A percentile compares a stretch with the other conserved stretches of the same genome.
Evolutionary conservation across 202 grass and related monocot species (phyloP).

Genomic region (Setaria viridis): DNA sequence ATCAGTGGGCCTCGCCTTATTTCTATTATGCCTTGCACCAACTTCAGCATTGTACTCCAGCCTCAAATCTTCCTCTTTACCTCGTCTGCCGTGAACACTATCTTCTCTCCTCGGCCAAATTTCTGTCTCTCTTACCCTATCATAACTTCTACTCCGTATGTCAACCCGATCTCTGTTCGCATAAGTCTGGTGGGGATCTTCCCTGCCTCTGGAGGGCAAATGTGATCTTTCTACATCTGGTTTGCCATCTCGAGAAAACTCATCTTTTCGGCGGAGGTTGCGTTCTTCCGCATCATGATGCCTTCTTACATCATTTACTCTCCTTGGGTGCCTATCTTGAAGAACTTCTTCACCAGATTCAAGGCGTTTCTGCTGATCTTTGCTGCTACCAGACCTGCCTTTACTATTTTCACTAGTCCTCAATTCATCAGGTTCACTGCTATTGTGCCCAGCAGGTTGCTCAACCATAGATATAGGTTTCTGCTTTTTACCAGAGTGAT

Average conservation of each 20-base stretch:
- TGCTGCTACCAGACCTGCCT: slow-evolving; percentile 77
- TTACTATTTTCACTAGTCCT: slow-evolving; percentile 71
- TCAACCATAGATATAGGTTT: slow-evolving; percentile 69
- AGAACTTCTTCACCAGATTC: slow-evolving; percentile 77
- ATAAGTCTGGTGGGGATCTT: slow-evolving; percentile 65
- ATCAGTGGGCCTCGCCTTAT: slow-evolving; percentile 65
- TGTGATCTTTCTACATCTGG: slow-evolving; percentile 54
- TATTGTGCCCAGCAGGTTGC: slow-evolving; percentile 50
- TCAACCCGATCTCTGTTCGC: slow-evolving; percentile 62
- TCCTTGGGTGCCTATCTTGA: slow-evolving; percentile 59
- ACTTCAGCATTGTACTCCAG: slow-evolving; percentile 63
- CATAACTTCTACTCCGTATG: slow-evolving; percentile 76
- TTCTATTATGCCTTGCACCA: slow-evolving; percentile 70
- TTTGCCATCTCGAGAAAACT: slow-evolving; percentile 46
- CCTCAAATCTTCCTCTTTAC: slow-evolving; percentile 82
- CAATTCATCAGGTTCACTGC: slow-evolving; percentile 55
- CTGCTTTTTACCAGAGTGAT: slow-evolving; percentile 58
- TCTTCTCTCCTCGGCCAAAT: slow-evolving; percentile 79
- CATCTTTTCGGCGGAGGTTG: slow-evolving; percentile 52
- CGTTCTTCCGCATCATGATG: slow-evolving; percentile 62
- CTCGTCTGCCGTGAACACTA: slow-evolving; percentile 67
- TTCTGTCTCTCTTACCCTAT: slow-evolving; percentile 73
- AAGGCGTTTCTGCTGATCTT: slow-evolving; percentile 60
- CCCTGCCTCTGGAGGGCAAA: slow-evolving; percentile 67
- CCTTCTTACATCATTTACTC: slow-evolving; percentile 56